These are phyloP conservation scores for Solanum clarkiae DNA, from an alignment of 257 asterid genomes.

Conservation along the genomic window DNA sequence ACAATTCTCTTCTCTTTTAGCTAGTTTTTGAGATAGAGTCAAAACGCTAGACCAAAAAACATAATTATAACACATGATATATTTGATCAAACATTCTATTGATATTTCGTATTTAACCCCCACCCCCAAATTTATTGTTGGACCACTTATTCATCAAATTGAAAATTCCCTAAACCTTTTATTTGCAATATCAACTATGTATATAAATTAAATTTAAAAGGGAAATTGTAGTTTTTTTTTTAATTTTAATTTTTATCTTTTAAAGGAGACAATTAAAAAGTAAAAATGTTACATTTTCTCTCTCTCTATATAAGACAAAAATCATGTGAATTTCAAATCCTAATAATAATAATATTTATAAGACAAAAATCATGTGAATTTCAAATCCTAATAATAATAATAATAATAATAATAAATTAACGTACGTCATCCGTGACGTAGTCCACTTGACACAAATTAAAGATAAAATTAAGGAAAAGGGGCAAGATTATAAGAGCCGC, in stretches of 20 bases:
- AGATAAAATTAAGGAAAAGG: not conserved
- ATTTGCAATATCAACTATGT: too few species aligned
- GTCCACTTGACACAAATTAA: not conserved
- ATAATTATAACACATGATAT: not conserved
- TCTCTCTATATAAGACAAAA: too few species aligned
- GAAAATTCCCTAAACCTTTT: too few species aligned
- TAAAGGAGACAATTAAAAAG: too few species aligned
- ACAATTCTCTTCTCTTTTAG: too few species aligned
- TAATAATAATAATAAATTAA: not conserved
- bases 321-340: too few species aligned
- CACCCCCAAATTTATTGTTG: not conserved
- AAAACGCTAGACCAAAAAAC: too few species aligned
- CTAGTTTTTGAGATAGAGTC: too few species aligned
- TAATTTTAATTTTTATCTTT: too few species aligned
- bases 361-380: not conserved
- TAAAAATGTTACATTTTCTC: too few species aligned
- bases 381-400: not conserved
- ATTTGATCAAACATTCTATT: not conserved
- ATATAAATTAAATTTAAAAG: not conserved
- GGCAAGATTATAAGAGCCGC: not conserved
- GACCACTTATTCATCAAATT: not conserved
- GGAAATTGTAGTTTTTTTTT: too few species aligned
- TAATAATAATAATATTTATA: too few species aligned
- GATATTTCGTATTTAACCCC: not conserved
- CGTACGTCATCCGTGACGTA: not conserved